phyloP scores from a whole-genome alignment of 495 filamentous ascomycete species.

The Penicillium psychrofluorescens region DNA sequence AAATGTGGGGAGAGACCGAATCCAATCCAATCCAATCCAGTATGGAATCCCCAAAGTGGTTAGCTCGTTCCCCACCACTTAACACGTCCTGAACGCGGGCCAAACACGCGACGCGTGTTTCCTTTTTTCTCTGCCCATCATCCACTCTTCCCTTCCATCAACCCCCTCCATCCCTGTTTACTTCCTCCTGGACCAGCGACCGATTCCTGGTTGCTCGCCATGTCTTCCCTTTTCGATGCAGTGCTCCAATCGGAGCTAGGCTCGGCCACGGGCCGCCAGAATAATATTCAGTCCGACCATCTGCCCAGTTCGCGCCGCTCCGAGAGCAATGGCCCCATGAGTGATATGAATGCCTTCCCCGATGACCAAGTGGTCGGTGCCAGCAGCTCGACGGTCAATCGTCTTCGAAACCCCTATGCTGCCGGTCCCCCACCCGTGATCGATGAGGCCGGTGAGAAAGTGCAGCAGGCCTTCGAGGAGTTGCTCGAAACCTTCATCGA shows the following conservation, averaged over 20 bases:
- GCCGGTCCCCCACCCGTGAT: slow-evolving; percentile 72
- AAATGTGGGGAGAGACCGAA: too few relatives aligned
- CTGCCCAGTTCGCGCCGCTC: slow-evolving; percentile 40
- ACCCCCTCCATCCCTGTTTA: slow-evolving; percentile 9
- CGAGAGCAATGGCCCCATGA: slow-evolving; percentile 49
- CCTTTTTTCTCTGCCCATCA: slow-evolving; percentile 1
- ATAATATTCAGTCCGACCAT: slow-evolving; percentile 32
- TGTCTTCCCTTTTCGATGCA: slow-evolving; percentile 48
- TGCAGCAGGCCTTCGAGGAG: slow-evolving; percentile 77
- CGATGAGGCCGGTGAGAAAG: slow-evolving; percentile 77
- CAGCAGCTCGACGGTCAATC: slow-evolving; percentile 46
- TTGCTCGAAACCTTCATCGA: slow-evolving; percentile 85
- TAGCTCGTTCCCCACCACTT: too few relatives aligned
- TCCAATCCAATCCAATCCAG: too few relatives aligned
- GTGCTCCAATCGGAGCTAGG: slow-evolving; percentile 44
- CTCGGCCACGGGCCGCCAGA: slow-evolving; percentile 29
- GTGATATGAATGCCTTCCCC: slow-evolving; percentile 45
- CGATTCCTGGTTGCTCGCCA: slow-evolving; percentile 15
- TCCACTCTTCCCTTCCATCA: slow-evolving; percentile 8
- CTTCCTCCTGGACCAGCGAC: slow-evolving; percentile 7
- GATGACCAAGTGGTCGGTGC: slow-evolving; percentile 57
- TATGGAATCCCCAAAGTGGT: too few relatives aligned
- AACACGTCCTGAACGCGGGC: too few relatives aligned
- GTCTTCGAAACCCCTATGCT: slow-evolving; percentile 53
- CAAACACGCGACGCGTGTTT: neutral